Evolutionary conservation across 768 basidiomycete species (phyloP), one percentile per base, ranked within the genome.

Genomic region (Auricularia auricula-judae): DNA sequence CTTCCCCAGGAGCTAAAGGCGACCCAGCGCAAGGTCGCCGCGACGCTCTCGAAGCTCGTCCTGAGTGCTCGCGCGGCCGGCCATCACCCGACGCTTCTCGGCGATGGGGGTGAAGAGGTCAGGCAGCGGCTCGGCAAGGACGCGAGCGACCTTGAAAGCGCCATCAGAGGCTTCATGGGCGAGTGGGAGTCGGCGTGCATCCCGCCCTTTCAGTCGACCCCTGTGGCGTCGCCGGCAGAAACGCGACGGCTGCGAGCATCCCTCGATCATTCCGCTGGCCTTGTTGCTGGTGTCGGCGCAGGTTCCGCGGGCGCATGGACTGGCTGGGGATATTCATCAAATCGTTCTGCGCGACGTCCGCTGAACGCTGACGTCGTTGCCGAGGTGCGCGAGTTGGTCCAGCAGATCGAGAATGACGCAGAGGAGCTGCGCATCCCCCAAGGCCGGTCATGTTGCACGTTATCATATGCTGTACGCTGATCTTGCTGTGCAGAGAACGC

Each of bases 1-100:
- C 43, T 63, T n/a, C 64, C 58, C 35, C 64, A 65, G 23, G 70
- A 71, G 63, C 78, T 93, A 53, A 93, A 92, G 73, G 87, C 88
- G 5, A 85, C 86, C 0, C 91, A 92, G 65, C 81, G 91, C 62
- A 91, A 91, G 69, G 88, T 96, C 36, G 91, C 92, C 2, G 90
- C 92, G 7, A 93, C 92, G 0, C 78, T 96, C 8, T 94, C 91
- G 21, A 88, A 94, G 72, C 80, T 98, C 35, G 90, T 96, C 36
- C 83, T 97, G 2, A 91, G 89, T 7, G 86, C 91, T n/a, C 87
- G 96, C 61, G 93, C 94, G 0, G 87, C 91, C 56, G 56, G 56
- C 16, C 56, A 59, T 18, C 56, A 59, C 29, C 56, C 56, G 3
- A 68, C 71, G 51, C 65, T 69, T 23, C 63, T 69, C 68, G 54